These are phyloP conservation scores for Gaeumannomyces sp. DNA, from an alignment of 2,329 filamentous ascomycete species.

Conservation along the genomic window DNA sequence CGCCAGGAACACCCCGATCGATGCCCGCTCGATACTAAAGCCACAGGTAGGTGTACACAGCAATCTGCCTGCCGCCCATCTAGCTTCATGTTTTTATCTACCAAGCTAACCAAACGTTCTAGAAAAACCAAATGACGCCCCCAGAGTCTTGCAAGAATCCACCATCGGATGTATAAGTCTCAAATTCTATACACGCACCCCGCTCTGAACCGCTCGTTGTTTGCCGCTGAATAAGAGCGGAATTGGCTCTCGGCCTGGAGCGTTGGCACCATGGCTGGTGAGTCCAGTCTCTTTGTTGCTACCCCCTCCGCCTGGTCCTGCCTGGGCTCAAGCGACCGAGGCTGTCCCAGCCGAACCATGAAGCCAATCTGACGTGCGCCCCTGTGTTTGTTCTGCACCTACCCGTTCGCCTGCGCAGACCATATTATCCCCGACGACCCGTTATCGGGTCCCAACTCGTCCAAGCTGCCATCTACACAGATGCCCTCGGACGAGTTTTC, in stretches of 20 bases:
- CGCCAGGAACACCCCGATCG: background rate
- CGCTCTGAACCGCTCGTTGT: too few relatives aligned
- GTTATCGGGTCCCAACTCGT: slow-evolving; percentile 29
- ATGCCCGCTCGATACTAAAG: background rate
- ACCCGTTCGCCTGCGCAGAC: slow-evolving; percentile 14
- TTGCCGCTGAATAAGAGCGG: background rate
- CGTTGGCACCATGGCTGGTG: slow-evolving; percentile 4
- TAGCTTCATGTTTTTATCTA: background rate
- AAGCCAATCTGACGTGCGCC: background rate
- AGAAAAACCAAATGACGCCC: too few relatives aligned
- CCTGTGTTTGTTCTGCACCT: background rate
- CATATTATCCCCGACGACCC: slow-evolving; percentile 21
- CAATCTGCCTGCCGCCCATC: too few relatives aligned
- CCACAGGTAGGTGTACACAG: too few relatives aligned
- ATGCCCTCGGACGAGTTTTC: slow-evolving; percentile 28
- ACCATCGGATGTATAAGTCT: background rate
- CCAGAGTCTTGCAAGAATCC: background rate
- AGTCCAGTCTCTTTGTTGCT: slow-evolving; percentile 4
- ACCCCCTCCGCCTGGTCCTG: background rate
- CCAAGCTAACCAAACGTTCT: background rate
- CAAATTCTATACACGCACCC: background rate
- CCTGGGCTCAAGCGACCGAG: background rate
- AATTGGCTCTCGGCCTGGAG: background rate
- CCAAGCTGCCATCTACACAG: slow-evolving; percentile 24
- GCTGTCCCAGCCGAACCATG: background rate